Evolutionary conservation across 2,329 filamentous ascomycete species (phyloP).

Genomic region (Tolypocladium tropicale): DNA sequence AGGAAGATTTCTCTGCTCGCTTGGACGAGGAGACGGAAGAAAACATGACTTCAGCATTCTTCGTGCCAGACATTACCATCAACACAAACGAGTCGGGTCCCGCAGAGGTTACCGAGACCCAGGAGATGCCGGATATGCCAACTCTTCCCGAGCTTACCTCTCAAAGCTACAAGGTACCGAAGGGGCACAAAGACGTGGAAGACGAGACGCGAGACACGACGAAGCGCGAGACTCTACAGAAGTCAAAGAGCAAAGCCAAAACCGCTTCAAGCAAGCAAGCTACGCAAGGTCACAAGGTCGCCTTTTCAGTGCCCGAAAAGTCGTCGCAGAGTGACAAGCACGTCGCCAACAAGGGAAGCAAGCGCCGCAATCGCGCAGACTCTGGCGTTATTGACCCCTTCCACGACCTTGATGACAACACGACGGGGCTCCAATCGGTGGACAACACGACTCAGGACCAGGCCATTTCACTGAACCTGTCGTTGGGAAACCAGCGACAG

Average conservation of each 20-base stretch:
- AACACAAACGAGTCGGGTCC: slow-evolving; percentile 26
- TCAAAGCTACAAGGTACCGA: slow-evolving; percentile 18
- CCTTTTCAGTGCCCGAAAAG: slow-evolving; percentile 30
- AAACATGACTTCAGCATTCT: slow-evolving; percentile 49
- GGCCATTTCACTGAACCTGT: slow-evolving; percentile 20
- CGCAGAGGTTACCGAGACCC: slow-evolving; percentile 20
- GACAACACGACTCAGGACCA: slow-evolving; percentile 23
- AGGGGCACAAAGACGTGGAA: slow-evolving; percentile 17
- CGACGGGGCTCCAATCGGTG: slow-evolving; percentile 23
- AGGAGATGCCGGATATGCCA: slow-evolving; percentile 18
- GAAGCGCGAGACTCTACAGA: slow-evolving; percentile 16
- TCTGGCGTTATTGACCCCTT: slow-evolving; percentile 10
- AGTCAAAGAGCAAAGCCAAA: slow-evolving; percentile 17
- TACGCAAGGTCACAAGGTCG: slow-evolving; percentile 24
- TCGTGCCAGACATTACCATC: slow-evolving; percentile 48
- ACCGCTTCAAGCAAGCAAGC: slow-evolving; percentile 11
- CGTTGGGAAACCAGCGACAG: slow-evolving; percentile 9
- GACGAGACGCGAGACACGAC: slow-evolving; percentile 15
- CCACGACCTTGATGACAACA: slow-evolving; percentile 24
- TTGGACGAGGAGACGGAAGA: slow-evolving; percentile 31
- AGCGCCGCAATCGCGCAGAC: slow-evolving; percentile 18
- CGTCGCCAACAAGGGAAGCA: slow-evolving; percentile 31
- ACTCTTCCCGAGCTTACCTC: slow-evolving; percentile 19
- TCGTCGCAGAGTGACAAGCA: slow-evolving; percentile 17
- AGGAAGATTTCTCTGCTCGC: slow-evolving; percentile 23